Percentiles rank a stretch among this genome's conserved stretches.
These are phyloP conservation scores for Annona squamosa DNA, from an alignment of 164 flowering plant species.

Conservation along the genomic window DNA sequence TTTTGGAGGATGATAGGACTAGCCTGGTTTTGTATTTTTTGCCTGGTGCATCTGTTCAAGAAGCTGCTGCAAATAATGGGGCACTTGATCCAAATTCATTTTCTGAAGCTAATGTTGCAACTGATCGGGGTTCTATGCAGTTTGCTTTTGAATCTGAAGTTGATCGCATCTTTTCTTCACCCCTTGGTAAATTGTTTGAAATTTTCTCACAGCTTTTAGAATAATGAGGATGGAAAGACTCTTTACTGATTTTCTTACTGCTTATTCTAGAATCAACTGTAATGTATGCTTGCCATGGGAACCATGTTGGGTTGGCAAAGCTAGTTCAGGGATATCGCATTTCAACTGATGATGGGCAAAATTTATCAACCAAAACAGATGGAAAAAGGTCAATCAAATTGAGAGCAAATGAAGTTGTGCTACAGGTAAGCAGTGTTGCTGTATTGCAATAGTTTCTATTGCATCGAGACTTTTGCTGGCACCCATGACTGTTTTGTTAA, in stretches of 20 bases:
- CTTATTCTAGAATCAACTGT: slow-evolving; percentile 72
- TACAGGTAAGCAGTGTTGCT: slow-evolving; percentile 52
- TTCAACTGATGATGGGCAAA: slow-evolving; percentile 59
- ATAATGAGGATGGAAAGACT: not conserved
- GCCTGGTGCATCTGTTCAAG: slow-evolving; percentile 48
- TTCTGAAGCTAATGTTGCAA: slow-evolving; percentile 37
- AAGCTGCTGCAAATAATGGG: slow-evolving; percentile 38
- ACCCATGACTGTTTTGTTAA: too few relatives aligned
- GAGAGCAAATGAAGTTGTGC: slow-evolving; percentile 74
- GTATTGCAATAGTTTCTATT: not conserved
- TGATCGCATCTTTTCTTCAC: slow-evolving; percentile 92
- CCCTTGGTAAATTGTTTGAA: slow-evolving; percentile 48
- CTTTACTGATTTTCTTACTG: slow-evolving; percentile 18
- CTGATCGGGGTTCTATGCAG: slow-evolving; percentile 60
- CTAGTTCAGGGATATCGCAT: slow-evolving; percentile 76
- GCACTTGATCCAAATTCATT: slow-evolving; percentile 35
- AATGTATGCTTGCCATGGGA: slow-evolving; percentile 84
- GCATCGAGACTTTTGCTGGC: not conserved
- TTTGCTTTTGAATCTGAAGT: slow-evolving; percentile 87
- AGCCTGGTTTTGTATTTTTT: slow-evolving; percentile 64
- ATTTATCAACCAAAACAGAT: slow-evolving; percentile 62
- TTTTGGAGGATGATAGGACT: slow-evolving; percentile 88
- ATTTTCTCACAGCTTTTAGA: not conserved
- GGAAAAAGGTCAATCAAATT: slow-evolving; percentile 79
- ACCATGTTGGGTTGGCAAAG: slow-evolving; percentile 77